A percentile compares a stretch with the other conserved stretches of the same genome.
Evolutionary conservation across 495 filamentous ascomycete genomes (phyloP).

Genomic region (Podospora didyma): DNA sequence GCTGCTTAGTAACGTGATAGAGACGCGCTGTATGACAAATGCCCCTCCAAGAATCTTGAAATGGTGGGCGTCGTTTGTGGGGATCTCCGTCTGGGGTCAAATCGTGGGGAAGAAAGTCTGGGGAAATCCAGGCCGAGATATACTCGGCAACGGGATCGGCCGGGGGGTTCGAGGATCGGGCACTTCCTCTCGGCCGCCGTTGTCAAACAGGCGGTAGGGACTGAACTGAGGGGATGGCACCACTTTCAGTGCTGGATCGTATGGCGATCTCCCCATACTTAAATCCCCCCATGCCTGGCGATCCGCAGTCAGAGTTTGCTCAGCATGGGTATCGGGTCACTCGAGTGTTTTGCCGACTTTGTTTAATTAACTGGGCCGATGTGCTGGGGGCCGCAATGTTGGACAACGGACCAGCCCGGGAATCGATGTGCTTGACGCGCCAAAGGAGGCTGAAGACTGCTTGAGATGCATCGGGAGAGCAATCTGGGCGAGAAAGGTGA

Average conservation of each 20-base stretch:
- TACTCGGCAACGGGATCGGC: slow-evolving; percentile 12
- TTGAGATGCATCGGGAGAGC: slow-evolving; percentile 6
- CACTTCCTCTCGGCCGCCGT: slow-evolving; percentile 11
- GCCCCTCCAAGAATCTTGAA: background rate
- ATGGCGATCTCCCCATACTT: slow-evolving; percentile 25
- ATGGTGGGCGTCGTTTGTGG: background rate
- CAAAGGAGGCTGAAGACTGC: slow-evolving; percentile 9
- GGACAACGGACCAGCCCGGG: slow-evolving; percentile 10
- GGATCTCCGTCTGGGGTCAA: slow-evolving; percentile 13
- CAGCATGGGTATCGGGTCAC: slow-evolving; percentile 22
- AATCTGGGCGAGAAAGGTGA: slow-evolving; percentile 14
- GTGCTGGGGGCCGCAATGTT: background rate
- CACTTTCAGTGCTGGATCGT: slow-evolving; percentile 18
- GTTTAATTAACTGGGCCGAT: slow-evolving; percentile 15
- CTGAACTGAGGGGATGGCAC: slow-evolving; percentile 11
- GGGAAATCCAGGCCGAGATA: slow-evolving; percentile 27
- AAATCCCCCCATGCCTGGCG: slow-evolving; percentile 8
- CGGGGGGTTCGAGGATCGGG: slow-evolving; percentile 7
- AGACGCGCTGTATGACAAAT: slow-evolving; percentile 2
- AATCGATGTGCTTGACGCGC: slow-evolving; percentile 5
- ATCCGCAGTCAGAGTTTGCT: slow-evolving; percentile 5
- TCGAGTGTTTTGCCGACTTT: slow-evolving; percentile 22
- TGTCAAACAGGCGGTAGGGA: slow-evolving; percentile 10
- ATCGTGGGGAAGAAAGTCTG: slow-evolving; percentile 23
- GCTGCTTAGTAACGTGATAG: slow-evolving; percentile 13